Percentiles rank a stretch among this genome's conserved stretches.
Conservation (phyloP, 306 rosid genomes). For the Elaeagnus macrophylla region DNA sequence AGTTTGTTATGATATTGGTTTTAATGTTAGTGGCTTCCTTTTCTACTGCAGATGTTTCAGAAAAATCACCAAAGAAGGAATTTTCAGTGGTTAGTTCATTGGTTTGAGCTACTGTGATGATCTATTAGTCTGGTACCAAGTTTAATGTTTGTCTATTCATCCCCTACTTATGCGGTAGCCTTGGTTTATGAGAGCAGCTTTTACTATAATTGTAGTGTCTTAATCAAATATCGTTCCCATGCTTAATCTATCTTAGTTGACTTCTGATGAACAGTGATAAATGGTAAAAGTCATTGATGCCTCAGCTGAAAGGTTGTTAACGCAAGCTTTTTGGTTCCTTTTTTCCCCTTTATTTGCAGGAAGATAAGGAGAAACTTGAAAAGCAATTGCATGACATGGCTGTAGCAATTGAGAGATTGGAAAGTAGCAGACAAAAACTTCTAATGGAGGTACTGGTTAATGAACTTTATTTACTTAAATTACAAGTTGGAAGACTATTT, state of each 20-base stretch:
- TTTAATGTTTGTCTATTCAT: too few relatives aligned
- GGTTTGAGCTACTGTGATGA: conserved; percentile 2
- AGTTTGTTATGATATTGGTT: conserved; percentile 18
- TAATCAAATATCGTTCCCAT: not conserved
- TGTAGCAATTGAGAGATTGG: conserved; percentile 76
- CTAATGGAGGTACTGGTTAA: conserved; percentile 53
- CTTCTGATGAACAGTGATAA: conserved; percentile 14
- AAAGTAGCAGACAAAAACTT: conserved; percentile 90
- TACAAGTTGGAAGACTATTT: conserved; percentile 12
- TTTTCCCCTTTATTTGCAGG: conserved; percentile 35
- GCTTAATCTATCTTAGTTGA: conserved; percentile 11
- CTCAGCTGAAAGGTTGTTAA: not conserved
- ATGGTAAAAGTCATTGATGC: conserved; percentile 1
- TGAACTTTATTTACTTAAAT: conserved; percentile 3
- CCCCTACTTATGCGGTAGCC: too few relatives aligned
- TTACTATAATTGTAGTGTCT: not conserved
- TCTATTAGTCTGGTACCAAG: not conserved
- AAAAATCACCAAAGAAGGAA: conserved; percentile 35
- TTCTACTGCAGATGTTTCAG: conserved; percentile 48
- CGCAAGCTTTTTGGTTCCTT: conserved; percentile 3
- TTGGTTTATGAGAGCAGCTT: not conserved
- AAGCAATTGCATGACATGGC: conserved; percentile 92
- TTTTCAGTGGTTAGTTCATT: conserved; percentile 55
- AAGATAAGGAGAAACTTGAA: conserved; percentile 80
- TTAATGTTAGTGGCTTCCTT: conserved; percentile 19